These are phyloP conservation scores for Infundibulicybe gibba DNA, from an alignment of 768 basidiomycete genomes.

Conservation along the genomic window DNA sequence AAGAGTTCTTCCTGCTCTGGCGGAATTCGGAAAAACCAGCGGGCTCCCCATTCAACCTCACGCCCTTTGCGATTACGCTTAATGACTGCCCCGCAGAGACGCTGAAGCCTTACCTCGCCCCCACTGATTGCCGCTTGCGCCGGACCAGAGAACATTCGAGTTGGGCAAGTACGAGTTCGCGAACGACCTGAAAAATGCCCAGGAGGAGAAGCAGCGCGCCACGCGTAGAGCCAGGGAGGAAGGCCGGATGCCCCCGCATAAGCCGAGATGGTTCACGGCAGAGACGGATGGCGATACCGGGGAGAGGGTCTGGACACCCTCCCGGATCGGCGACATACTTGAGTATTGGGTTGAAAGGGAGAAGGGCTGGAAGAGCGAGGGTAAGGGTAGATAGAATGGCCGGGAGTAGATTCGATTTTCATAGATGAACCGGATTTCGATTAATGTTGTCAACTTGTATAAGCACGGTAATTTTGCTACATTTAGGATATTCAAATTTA, in stretches of 20 bases:
- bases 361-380: conserved; percentile 44
- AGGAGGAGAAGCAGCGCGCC: conserved; percentile 80
- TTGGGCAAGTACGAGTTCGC: conserved; percentile 80
- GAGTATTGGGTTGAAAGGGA: conserved; percentile 88
- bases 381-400: conserved; percentile 50
- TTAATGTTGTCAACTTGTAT: too few species aligned
- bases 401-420: conserved; percentile 78
- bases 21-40: conserved; percentile 81
- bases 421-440: conserved; percentile 51
- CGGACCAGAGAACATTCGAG: conserved; percentile 95
- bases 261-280: conserved; percentile 84
- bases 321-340: conserved; percentile 42
- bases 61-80: conserved; percentile 89
- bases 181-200: conserved; percentile 72
- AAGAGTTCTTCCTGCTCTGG: conserved; percentile 85
- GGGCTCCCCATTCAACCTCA: conserved; percentile 88
- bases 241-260: conserved; percentile 67
- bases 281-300: conserved; percentile 86
- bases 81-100: conserved; percentile 80
- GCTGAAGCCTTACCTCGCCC: conserved; percentile 69
- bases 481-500: too few species aligned
- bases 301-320: conserved; percentile 84
- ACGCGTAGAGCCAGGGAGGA: conserved; percentile 75
- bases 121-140: conserved; percentile 89
- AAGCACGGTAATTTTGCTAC: too few species aligned